Evolutionary conservation across 306 rosid genomes (phyloP).

Genomic region (Trifolium fragiferum): DNA sequence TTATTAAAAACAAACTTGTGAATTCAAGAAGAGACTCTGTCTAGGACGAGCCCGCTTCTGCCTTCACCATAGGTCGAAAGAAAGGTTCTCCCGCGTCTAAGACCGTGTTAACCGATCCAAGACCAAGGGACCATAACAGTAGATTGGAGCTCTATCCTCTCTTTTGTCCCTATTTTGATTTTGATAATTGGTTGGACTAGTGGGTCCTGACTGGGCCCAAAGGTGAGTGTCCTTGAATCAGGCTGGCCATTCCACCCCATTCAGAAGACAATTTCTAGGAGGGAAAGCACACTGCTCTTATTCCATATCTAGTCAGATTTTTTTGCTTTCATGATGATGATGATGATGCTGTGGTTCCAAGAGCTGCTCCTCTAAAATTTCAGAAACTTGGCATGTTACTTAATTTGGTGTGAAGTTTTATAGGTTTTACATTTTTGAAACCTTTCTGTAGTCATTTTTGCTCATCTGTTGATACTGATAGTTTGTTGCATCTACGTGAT

Average conservation of each 20-base stretch:
- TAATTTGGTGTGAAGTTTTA: constrained; percentile 3
- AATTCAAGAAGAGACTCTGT: too few relatives aligned
- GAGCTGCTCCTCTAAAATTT: constrained; percentile 2
- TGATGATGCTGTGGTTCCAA: background rate
- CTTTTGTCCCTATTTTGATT: constrained; percentile 5
- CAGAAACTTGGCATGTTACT: background rate
- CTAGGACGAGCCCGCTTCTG: too few relatives aligned
- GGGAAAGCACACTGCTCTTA: background rate
- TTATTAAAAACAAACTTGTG: too few relatives aligned
- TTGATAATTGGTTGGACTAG: background rate
- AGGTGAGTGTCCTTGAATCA: background rate
- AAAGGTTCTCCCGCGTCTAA: too few relatives aligned
- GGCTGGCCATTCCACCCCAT: constrained; percentile 7
- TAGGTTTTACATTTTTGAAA: background rate
- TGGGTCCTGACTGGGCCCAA: background rate
- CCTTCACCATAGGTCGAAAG: too few relatives aligned
- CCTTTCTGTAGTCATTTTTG: constrained; percentile 21
- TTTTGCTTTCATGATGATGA: constrained; percentile 3
- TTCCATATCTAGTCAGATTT: constrained; percentile 5
- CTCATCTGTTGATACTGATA: constrained; percentile 24
- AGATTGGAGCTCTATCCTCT: constrained; percentile 19
- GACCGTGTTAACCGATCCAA: too few relatives aligned
- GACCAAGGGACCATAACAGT: too few relatives aligned
- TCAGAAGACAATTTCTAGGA: background rate
- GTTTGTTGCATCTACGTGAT: constrained; percentile 22